phyloP scores from a whole-genome alignment of 2,329 filamentous ascomycete genomes.

The Diaporthe batatas region DNA sequence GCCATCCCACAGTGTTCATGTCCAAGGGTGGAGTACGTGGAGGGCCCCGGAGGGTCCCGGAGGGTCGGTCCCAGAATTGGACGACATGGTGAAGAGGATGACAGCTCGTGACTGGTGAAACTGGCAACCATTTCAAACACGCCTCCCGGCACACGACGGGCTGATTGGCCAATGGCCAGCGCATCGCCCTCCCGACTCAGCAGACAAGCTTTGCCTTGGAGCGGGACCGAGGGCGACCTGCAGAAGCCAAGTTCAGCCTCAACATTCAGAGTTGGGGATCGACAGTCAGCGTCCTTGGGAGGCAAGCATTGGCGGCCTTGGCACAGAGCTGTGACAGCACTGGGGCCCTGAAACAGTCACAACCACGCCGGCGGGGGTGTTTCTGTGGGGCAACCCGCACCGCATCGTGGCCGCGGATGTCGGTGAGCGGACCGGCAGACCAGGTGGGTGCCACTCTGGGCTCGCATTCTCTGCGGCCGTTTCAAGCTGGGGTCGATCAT shows the following conservation, averaged over 20 bases:
- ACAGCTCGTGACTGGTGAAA: slow-evolving; percentile 16
- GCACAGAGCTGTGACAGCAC: slow-evolving; percentile 38
- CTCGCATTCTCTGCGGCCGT: slow-evolving; percentile 3
- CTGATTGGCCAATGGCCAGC: slow-evolving; percentile 1
- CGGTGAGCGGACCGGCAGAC: neutral
- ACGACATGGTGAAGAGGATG: slow-evolving; percentile 1
- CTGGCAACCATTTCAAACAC: slow-evolving; percentile 14
- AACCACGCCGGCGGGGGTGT: slow-evolving; percentile 1
- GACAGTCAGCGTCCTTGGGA: slow-evolving; percentile 8
- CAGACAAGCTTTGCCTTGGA: slow-evolving; percentile 26
- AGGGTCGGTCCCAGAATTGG: slow-evolving; percentile 14
- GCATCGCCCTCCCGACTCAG: slow-evolving; percentile 16
- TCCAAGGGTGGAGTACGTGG: neutral
- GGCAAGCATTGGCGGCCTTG: slow-evolving; percentile 38
- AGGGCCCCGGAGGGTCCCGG: neutral
- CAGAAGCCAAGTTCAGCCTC: slow-evolving; percentile 21
- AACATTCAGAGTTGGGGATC: neutral
- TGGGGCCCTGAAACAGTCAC: slow-evolving; percentile 36
- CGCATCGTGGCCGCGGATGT: neutral
- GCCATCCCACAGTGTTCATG: slow-evolving; percentile 13
- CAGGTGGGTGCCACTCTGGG: neutral
- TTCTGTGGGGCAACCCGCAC: slow-evolving; percentile 1
- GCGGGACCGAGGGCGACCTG: slow-evolving; percentile 20
- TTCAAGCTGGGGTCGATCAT: slow-evolving; percentile 32
- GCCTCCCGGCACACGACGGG: neutral